Conservation (phyloP, 73 alveolate genomes). For the Paraurostyla sp. region DNA sequence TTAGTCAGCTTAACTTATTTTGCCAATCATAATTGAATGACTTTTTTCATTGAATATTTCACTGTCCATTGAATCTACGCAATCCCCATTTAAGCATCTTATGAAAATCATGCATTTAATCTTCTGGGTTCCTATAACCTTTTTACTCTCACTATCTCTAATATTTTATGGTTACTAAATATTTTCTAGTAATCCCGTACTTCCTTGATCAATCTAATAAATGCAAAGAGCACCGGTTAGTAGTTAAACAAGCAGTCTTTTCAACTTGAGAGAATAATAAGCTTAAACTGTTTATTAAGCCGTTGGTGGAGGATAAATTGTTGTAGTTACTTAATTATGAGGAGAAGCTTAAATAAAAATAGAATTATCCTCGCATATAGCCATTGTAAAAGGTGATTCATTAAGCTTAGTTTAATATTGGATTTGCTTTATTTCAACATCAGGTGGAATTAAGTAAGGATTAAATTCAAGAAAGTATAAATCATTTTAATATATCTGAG, state of each 20-base stretch:
- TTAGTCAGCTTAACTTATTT: not conserved
- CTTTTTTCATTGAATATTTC: conserved; percentile 49
- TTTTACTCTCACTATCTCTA: conserved; percentile 56
- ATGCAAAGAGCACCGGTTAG: conserved; percentile 36
- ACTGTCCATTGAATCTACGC: conserved; percentile 17
- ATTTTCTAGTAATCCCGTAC: conserved; percentile 53
- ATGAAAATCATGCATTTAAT: conserved; percentile 9
- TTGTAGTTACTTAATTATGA: not conserved
- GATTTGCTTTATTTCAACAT: not conserved
- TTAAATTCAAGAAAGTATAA: no score
- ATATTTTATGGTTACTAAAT: not conserved
- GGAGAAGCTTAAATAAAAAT: not conserved
- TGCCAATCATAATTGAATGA: not conserved
- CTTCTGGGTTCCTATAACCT: not conserved
- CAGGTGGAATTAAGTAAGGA: no score
- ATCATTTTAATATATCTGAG: no score
- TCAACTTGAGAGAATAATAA: conserved; percentile 18
- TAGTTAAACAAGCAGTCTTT: conserved; percentile 14
- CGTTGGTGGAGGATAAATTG: conserved; percentile 62
- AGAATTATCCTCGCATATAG: conserved; percentile 41
- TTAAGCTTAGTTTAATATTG: not conserved
- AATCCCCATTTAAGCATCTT: not conserved
- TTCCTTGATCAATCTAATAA: conserved; percentile 38
- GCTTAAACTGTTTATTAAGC: conserved; percentile 37
- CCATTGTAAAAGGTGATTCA: not conserved